Percentiles rank a stretch among this genome's conserved stretches.
Conservation (phyloP, 2,329 filamentous ascomycete genomes). For the Fusarium veterinarium region DNA sequence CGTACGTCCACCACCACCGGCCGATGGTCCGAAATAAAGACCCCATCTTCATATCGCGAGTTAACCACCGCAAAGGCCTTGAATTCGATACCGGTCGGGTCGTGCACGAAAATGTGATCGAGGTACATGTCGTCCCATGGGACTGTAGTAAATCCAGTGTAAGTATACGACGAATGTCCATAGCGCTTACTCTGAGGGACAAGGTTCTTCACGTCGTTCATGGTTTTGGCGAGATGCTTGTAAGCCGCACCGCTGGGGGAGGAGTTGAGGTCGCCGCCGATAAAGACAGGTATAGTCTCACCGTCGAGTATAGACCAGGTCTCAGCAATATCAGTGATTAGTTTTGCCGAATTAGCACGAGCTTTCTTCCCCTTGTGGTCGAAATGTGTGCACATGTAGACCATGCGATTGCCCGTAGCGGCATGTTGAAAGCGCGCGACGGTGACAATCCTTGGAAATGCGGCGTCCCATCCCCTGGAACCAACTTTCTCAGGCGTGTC, state of each 20-base stretch:
- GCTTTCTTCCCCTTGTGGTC: constrained; percentile 59
- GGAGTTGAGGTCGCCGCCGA: constrained; percentile 50
- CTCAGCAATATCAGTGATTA: constrained; percentile 48
- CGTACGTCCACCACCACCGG: constrained; percentile 46
- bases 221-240: constrained; percentile 37
- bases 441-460: constrained; percentile 59
- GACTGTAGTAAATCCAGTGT: constrained; percentile 44
- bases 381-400: constrained; percentile 65
- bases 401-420: constrained; percentile 51
- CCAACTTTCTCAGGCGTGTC: constrained; percentile 65
- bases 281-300: constrained; percentile 44
- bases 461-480: constrained; percentile 68
- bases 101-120: constrained; percentile 49
- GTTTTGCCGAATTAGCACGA: constrained; percentile 55
- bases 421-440: constrained; percentile 58
- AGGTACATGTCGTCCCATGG: constrained; percentile 38
- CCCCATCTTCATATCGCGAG: constrained; percentile 42
- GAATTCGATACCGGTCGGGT: constrained; percentile 41
- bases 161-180: constrained; percentile 45
- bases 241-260: constrained; percentile 45
- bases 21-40: constrained; percentile 50
- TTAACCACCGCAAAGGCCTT: constrained; percentile 44
- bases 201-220: constrained; percentile 43
- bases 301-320: constrained; percentile 40
- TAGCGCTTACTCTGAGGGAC: constrained; percentile 39